Evolutionary conservation across 2,329 filamentous ascomycete genomes (phyloP).

Genomic region (Botryosphaeria dothidea): DNA sequence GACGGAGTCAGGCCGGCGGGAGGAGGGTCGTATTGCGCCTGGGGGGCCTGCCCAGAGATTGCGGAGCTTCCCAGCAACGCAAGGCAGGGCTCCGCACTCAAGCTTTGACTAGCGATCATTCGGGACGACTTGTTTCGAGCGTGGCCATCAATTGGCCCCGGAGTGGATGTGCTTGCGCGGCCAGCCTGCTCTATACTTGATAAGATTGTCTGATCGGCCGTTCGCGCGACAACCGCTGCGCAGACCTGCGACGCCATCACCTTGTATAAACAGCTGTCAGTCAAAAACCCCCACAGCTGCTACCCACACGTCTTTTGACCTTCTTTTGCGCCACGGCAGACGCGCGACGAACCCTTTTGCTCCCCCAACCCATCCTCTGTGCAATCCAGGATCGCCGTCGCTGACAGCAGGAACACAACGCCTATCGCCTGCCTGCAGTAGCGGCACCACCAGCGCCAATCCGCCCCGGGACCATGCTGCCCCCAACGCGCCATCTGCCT

Average conservation of each 20-base stretch:
- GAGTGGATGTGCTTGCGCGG: conserved; percentile 7
- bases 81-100: conserved; percentile 3
- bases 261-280: conserved; percentile 7
- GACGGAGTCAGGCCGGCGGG: not conserved
- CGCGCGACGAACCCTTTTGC: not conserved
- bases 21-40: conserved; percentile 4
- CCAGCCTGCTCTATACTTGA: conserved; percentile 10
- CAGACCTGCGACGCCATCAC: not conserved
- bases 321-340: not conserved
- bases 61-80: conserved; percentile 13
- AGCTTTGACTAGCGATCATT: conserved; percentile 14
- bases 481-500: not conserved
- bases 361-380: not conserved
- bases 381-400: too few relatives aligned
- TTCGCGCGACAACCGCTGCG: conserved; percentile 11
- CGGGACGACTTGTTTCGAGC: conserved; percentile 13
- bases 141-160: not conserved
- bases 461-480: not conserved
- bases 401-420: not conserved
- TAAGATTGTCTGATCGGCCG: conserved; percentile 17
- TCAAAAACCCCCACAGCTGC: not conserved
- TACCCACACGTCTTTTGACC: not conserved
- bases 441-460: not conserved
- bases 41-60: conserved; percentile 3
- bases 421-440: not conserved